Evolutionary conservation across 495 filamentous ascomycete species (phyloP).

Genomic region (Evernia prunastri): DNA sequence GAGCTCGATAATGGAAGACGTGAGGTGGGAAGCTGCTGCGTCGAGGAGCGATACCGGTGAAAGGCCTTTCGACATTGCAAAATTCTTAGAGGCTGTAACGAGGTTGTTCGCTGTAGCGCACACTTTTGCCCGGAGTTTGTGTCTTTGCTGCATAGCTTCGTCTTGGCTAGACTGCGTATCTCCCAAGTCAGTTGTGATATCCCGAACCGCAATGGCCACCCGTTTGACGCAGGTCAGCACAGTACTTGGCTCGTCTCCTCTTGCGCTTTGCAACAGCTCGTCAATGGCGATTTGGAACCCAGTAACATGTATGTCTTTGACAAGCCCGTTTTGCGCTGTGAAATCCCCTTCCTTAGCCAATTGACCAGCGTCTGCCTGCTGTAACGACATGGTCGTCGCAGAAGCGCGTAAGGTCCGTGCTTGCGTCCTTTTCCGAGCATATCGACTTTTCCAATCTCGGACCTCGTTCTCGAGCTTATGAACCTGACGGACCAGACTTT

Average conservation of each 20-base stretch:
- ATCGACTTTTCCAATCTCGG: constrained; percentile 81
- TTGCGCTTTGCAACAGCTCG: constrained; percentile 74
- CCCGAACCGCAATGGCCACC: constrained; percentile 71
- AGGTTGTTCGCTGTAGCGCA: constrained; percentile 92
- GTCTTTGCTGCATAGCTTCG: constrained; percentile 38
- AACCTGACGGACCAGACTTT: constrained; percentile 64
- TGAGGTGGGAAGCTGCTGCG: constrained; percentile 89
- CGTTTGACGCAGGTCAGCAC: constrained; percentile 75
- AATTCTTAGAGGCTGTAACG: constrained; percentile 90
- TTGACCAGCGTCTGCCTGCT: constrained; percentile 54
- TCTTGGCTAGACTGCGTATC: constrained; percentile 41
- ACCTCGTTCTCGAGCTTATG: constrained; percentile 71
- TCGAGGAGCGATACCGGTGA: constrained; percentile 91
- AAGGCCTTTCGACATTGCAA: constrained; percentile 70
- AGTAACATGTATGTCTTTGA: constrained; percentile 88
- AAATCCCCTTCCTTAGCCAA: constrained; percentile 65
- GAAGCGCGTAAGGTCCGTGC: constrained; percentile 73
- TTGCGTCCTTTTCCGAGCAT: constrained; percentile 80
- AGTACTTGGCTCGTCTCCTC: constrained; percentile 60
- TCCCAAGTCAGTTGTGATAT: constrained; percentile 73
- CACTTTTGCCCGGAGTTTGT: constrained; percentile 69
- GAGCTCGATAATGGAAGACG: constrained; percentile 76
- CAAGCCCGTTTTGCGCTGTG: constrained; percentile 62
- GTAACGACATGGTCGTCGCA: constrained; percentile 61
- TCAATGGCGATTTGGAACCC: constrained; percentile 94